Percentiles rank a stretch among this genome's conserved stretches.
These are phyloP conservation scores for Carex parvula DNA, from an alignment of 176 grass and related monocot genomes.

Conservation along the genomic window DNA sequence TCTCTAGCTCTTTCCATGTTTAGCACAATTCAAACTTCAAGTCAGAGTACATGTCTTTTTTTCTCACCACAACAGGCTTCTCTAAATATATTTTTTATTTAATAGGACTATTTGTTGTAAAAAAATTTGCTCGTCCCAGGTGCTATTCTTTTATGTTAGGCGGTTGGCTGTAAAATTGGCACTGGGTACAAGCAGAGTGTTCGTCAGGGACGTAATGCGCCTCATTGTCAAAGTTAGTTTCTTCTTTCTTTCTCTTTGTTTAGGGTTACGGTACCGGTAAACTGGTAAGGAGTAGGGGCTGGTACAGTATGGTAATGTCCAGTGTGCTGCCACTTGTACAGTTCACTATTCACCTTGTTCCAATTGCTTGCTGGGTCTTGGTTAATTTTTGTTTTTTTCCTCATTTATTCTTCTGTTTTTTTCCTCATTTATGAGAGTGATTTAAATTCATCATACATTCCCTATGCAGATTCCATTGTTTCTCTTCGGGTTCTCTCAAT, in stretches of 20 bases:
- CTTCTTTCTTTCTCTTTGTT: neutral
- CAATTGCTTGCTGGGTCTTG: neutral
- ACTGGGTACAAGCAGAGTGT: conserved; percentile 45
- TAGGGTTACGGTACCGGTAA: too few relatives aligned
- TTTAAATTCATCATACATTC: too few relatives aligned
- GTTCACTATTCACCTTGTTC: neutral
- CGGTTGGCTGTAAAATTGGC: neutral
- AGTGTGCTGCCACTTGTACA: neutral
- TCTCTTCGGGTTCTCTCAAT: too few relatives aligned
- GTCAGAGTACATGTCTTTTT: too few relatives aligned
- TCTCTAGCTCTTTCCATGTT: too few relatives aligned
- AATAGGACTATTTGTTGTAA: too few relatives aligned
- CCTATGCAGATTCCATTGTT: too few relatives aligned
- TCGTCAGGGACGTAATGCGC: conserved; percentile 74
- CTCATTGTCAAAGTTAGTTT: conserved; percentile 72
- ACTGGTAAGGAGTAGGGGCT: neutral
- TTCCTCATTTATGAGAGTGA: too few relatives aligned
- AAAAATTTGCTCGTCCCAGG: neutral
- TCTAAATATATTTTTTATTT: too few relatives aligned
- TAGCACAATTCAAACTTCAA: too few relatives aligned
- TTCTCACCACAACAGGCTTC: too few relatives aligned
- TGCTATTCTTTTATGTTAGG: neutral
- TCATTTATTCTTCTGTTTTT: too few relatives aligned
- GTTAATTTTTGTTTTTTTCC: neutral
- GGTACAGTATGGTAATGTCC: neutral